Base-by-base conservation (phyloP, 1,139 yeast species). In the Suhomyces bribrorum region DNA sequence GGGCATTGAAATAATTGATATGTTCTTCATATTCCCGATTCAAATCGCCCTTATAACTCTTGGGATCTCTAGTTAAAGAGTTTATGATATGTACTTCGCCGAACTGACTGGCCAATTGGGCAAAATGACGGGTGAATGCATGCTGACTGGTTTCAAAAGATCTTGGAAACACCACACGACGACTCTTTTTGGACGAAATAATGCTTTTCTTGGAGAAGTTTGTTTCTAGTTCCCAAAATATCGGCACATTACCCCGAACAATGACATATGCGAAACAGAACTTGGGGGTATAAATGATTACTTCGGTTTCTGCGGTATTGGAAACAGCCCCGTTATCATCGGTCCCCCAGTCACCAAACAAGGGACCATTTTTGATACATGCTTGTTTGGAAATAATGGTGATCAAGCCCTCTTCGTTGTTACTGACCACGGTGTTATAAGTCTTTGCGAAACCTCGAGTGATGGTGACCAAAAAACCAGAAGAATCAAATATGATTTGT, bases 321-420 rank as follows among this genome's bases (percentile, higher is more conserved):
- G 89, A 72, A 5, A 81, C 85, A 27, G 74, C 69, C 0, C 92
- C 92, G 34, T 80, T 79, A 41, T 83, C 89, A 55, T 83, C 88
- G 44, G 83, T 71, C 14, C 90, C 88, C 62, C 78, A 77, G 24
- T 80, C 76, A 0, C 87, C 88, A 51, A 83, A 79, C 2, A 83
- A 61, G 2, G 81, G 77, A 1, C 84, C 84, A 28, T 67, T 69
- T 46, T 77, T 80, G 28, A 73, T 70, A 41, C 86, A 78, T 2
- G 83, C 77, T 40, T 83, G 85, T 53, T 82, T 82, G 1, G 88
- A 77, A 7, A 84, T 79, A 3, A 84, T 62, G 0, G 92, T 82
- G 33, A 84, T 55, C 14, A 81, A 58, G 0, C 75, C 75, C 17
- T 70, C 74, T 25, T 62, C 64, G 20, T 56, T 46, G 7, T 60